These are phyloP conservation scores for Flaveria brownii DNA, from an alignment of 129 eudicot genomes.

Conservation along the genomic window DNA sequence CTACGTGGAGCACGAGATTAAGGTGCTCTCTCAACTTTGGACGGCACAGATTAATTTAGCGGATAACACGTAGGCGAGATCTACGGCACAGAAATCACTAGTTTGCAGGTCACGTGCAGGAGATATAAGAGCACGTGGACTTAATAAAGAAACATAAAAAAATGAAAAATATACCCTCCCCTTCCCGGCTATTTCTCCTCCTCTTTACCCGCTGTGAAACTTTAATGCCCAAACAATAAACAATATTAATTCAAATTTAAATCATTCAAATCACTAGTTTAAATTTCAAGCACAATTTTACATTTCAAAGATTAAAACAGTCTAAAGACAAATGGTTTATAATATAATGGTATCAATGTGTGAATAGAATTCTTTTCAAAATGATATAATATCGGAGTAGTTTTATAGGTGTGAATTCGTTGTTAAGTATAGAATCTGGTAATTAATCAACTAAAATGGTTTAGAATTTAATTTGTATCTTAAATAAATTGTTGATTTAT, in stretches of 20 bases:
- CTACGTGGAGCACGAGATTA: slow-evolving; percentile 19
- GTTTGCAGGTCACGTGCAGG: slow-evolving; percentile 31
- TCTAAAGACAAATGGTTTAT: too few species aligned
- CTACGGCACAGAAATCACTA: slow-evolving; percentile 29
- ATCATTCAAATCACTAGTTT: slow-evolving; percentile 4
- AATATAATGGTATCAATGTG: too few species aligned
- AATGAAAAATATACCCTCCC: slow-evolving; percentile 2
- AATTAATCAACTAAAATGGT: too few species aligned
- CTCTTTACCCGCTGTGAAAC: slow-evolving; percentile 34
- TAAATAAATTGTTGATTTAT: too few species aligned
- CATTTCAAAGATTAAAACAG: neutral
- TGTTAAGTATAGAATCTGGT: too few species aligned
- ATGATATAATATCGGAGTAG: too few species aligned
- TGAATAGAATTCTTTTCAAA: too few species aligned
- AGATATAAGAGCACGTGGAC: slow-evolving; percentile 26
- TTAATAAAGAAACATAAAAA: slow-evolving; percentile 9
- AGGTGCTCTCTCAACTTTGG: slow-evolving; percentile 24
- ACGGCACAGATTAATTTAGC: slow-evolving; percentile 32
- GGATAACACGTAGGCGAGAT: slow-evolving; percentile 28
- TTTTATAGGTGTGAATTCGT: too few species aligned
- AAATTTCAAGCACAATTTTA: slow-evolving; percentile 8
- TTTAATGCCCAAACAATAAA: slow-evolving; percentile 25
- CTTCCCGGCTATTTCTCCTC: slow-evolving; percentile 32
- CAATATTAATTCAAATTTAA: slow-evolving; percentile 34
- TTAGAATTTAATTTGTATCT: too few species aligned